These are phyloP conservation scores for Podaxis mareebaensis DNA, from an alignment of 768 basidiomycete species.

Conservation along the genomic window DNA sequence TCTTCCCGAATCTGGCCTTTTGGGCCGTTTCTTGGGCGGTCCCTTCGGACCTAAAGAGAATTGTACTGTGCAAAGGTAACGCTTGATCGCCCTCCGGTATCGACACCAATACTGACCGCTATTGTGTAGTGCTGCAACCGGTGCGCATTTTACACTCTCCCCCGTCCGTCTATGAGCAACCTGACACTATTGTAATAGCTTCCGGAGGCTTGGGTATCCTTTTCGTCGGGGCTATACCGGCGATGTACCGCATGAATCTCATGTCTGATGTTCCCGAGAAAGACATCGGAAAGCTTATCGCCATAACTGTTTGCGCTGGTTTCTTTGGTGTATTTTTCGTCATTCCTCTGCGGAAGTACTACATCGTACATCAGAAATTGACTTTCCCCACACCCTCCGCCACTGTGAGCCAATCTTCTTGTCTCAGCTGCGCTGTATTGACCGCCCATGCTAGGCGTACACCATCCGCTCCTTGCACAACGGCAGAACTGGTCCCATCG, in stretches of 20 bases:
- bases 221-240: constrained; percentile 60
- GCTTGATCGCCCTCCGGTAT: background rate
- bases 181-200: constrained; percentile 28
- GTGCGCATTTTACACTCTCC: constrained; percentile 25
- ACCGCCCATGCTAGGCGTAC: constrained; percentile 41
- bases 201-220: constrained; percentile 61
- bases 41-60: constrained; percentile 69
- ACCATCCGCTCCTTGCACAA: constrained; percentile 64
- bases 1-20: constrained; percentile 44
- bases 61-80: constrained; percentile 56
- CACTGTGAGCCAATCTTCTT: constrained; percentile 35
- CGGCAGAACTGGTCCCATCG: constrained; percentile 46
- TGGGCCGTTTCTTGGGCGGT: constrained; percentile 50
- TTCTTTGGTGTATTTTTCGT: constrained; percentile 71
- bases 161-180: constrained; percentile 15
- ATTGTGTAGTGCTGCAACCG: constrained; percentile 46
- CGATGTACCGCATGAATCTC: constrained; percentile 57
- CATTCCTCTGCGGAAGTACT: constrained; percentile 61
- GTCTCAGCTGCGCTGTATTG: background rate
- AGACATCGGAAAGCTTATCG: constrained; percentile 58
- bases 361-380: constrained; percentile 61
- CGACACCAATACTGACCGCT: background rate
- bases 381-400: constrained; percentile 69
- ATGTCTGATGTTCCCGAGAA: constrained; percentile 44
- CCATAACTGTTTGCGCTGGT: constrained; percentile 51